Evolutionary conservation across 2,329 filamentous ascomycete genomes (phyloP).

Genomic region (Rasamsonia emersonii): DNA sequence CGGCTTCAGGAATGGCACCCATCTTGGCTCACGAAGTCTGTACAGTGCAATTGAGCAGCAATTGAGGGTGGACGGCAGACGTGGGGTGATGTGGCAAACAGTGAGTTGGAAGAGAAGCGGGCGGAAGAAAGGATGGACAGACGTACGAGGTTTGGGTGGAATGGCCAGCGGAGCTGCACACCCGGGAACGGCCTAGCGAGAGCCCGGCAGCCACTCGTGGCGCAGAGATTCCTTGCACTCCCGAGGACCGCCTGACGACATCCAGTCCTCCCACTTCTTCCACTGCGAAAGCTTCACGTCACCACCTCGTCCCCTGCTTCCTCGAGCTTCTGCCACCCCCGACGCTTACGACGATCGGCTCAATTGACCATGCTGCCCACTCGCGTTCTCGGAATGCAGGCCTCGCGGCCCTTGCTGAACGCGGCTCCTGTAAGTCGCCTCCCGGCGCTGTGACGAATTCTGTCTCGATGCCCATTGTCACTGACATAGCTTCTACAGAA

Average conservation of each 20-base stretch:
- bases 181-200: conserved; percentile 32
- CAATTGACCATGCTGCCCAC: conserved; percentile 56
- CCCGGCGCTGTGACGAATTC: too few relatives aligned
- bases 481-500: conserved; percentile 48
- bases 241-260: conserved; percentile 19
- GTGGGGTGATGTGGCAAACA: conserved; percentile 20
- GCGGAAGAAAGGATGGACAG: conserved; percentile 13
- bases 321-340: conserved; percentile 7
- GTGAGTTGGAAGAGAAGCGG: conserved; percentile 11
- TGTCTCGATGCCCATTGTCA: too few relatives aligned
- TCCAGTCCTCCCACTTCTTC: conserved; percentile 10
- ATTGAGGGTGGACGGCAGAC: conserved; percentile 18
- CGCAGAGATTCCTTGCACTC: conserved; percentile 21
- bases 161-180: conserved; percentile 26
- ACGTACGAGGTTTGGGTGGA: conserved; percentile 19
- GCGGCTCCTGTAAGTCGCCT: conserved; percentile 60
- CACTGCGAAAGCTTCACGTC: conserved; percentile 13
- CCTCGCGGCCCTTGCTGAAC: conserved; percentile 38
- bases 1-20: conserved; percentile 60
- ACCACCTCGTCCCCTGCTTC: conserved; percentile 10
- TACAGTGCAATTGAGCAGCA: conserved; percentile 30
- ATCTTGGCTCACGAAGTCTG: conserved; percentile 53
- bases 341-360: conserved; percentile 1
- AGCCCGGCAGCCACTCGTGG: conserved; percentile 20
- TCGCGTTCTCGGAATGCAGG: conserved; percentile 55